Conservation (phyloP, 768 basidiomycete genomes). For the Auricularia sp. region DNA sequence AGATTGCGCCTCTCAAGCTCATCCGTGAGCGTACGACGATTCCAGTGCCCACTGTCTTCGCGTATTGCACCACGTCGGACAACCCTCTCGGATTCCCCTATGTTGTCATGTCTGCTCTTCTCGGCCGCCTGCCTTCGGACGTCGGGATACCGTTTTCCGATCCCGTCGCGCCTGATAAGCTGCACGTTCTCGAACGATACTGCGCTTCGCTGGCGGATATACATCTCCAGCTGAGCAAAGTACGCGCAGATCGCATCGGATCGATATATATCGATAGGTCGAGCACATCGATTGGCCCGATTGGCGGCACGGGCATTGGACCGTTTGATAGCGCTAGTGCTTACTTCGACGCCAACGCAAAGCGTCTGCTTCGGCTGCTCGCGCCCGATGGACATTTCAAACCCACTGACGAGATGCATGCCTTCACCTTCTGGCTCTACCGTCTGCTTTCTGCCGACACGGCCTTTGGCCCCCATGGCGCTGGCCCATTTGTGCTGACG, state of each 20-base stretch:
- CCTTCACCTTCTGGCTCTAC: not conserved
- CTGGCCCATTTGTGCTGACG: not conserved
- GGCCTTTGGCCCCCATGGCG: not conserved
- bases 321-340: no score
- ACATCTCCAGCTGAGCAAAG: slow-evolving; percentile 3
- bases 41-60: slow-evolving; percentile 16
- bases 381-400: not conserved
- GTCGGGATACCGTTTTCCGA: not conserved
- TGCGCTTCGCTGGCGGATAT: not conserved
- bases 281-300: not conserved
- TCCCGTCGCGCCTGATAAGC: not conserved
- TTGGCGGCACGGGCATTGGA: not conserved
- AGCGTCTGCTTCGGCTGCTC: not conserved
- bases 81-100: not conserved
- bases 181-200: not conserved
- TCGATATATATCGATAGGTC: not conserved
- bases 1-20: slow-evolving; percentile 18
- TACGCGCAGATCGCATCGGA: not conserved
- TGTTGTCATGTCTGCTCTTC: not conserved
- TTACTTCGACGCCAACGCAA: not conserved
- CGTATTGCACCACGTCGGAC: slow-evolving; percentile 7
- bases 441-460: not conserved
- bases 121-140: not conserved
- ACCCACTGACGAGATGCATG: not conserved
- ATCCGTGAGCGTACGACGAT: slow-evolving; percentile 12